These are phyloP conservation scores for Cystobasidium onofrii DNA, from an alignment of 768 basidiomycete species.

Conservation along the genomic window DNA sequence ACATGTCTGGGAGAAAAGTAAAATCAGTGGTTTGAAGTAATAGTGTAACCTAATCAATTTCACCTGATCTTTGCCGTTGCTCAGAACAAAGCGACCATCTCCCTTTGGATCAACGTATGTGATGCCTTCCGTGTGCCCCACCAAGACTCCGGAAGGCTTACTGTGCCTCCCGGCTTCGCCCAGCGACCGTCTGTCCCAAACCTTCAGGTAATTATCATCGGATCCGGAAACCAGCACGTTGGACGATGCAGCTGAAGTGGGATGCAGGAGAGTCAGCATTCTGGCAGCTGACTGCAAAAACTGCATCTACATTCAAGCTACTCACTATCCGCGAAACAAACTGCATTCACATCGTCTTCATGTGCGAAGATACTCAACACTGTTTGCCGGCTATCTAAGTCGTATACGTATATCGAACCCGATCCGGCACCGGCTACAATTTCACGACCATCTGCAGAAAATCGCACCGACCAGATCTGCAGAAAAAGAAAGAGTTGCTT, in stretches of 20 bases:
- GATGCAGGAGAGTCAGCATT: background rate
- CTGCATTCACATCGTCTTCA: constrained; percentile 71
- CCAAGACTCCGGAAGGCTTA: constrained; percentile 78
- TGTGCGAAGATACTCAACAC: constrained; percentile 84
- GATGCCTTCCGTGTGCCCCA: constrained; percentile 92
- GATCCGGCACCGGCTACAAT: constrained; percentile 75
- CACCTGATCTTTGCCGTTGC: constrained; percentile 80
- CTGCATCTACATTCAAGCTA: background rate
- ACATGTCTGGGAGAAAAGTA: constrained; percentile 44
- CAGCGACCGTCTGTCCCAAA: constrained; percentile 65
- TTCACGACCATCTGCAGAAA: constrained; percentile 92
- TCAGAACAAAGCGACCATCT: constrained; percentile 88
- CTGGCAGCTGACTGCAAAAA: too few species aligned
- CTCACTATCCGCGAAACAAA: constrained; percentile 71
- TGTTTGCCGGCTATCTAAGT: constrained; percentile 67
- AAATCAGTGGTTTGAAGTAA: constrained; percentile 48
- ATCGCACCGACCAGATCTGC: constrained; percentile 90
- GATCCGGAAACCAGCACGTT: constrained; percentile 92
- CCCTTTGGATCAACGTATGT: constrained; percentile 92
- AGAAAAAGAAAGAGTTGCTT: too few species aligned
- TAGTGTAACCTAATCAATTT: background rate
- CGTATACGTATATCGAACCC: constrained; percentile 59
- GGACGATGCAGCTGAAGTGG: constrained; percentile 59
- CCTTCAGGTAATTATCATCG: constrained; percentile 87
- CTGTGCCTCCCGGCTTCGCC: constrained; percentile 43